A percentile compares a stretch with the other conserved stretches of the same genome.
These are phyloP conservation scores for Cornus suecica DNA, from an alignment of 148 eudicot genomes.

Conservation along the genomic window DNA sequence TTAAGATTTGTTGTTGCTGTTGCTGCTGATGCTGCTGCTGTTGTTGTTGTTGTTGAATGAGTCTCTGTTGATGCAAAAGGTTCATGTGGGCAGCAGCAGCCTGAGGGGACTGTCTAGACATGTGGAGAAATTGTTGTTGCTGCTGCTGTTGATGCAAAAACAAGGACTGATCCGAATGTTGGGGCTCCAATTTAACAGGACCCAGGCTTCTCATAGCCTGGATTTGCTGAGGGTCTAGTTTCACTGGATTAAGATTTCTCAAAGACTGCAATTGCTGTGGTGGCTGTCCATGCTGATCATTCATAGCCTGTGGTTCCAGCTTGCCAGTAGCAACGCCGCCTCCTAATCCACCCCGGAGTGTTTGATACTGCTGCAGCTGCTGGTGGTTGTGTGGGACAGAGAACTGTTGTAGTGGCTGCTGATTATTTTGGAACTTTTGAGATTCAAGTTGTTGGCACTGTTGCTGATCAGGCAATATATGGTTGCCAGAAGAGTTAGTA, in stretches of 20 bases:
- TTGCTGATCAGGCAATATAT: conserved; percentile 51
- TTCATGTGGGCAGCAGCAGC: conserved; percentile 68
- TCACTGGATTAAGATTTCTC: conserved; percentile 61
- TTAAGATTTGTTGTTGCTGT: conserved; percentile 70
- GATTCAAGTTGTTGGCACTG: conserved; percentile 52
- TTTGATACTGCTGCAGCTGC: conserved; percentile 38
- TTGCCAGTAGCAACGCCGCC: conserved; percentile 53
- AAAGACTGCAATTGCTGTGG: conserved; percentile 52
- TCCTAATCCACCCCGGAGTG: conserved; percentile 53
- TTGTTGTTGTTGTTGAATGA: conserved; percentile 28
- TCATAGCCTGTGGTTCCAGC: conserved; percentile 52
- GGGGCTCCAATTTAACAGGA: conserved; percentile 72
- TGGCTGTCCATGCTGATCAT: conserved; percentile 48
- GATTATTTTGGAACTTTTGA: conserved; percentile 58
- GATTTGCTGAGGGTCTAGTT: conserved; percentile 67
- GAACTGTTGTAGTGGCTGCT: conserved; percentile 50
- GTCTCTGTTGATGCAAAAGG: conserved; percentile 76
- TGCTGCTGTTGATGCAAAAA: conserved; percentile 68
- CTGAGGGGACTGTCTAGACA: conserved; percentile 81
- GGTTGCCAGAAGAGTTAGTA: conserved; percentile 33
- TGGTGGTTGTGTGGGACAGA: conserved; percentile 34
- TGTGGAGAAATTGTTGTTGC: conserved; percentile 49
- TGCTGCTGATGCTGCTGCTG: conserved; percentile 44
- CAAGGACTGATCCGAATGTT: conserved; percentile 72
- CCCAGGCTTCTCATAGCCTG: conserved; percentile 57